These are phyloP conservation scores for Acer saccharum DNA, from an alignment of 345 rosid genomes.

Conservation along the genomic window DNA sequence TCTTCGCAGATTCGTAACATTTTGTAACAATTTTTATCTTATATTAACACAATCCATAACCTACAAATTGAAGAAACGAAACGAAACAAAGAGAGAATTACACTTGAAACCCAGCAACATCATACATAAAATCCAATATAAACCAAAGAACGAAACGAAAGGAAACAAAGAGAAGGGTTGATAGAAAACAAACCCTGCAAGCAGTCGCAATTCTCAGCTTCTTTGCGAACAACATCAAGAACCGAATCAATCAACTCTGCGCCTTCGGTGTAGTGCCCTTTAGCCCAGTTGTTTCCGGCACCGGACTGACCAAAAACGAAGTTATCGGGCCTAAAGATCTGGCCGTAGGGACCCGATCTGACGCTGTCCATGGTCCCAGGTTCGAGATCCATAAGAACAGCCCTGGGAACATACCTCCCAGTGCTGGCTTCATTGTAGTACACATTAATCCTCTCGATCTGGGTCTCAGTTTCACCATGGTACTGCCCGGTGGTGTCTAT, in stretches of 20 bases:
- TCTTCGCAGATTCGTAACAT: no score
- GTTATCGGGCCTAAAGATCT: conserved; percentile 49
- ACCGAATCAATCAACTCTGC: conserved; percentile 46
- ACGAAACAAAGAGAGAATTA: conserved; percentile 20
- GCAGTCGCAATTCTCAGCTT: conserved; percentile 47
- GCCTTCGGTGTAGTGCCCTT: conserved; percentile 47
- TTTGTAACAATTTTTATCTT: no score
- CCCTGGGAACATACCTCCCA: conserved; percentile 41
- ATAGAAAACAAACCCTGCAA: conserved; percentile 31
- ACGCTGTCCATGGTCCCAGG: conserved; percentile 50
- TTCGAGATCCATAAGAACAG: conserved; percentile 48
- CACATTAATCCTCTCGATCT: conserved; percentile 33
- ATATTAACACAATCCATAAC: not conserved
- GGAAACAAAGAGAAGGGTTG: not conserved
- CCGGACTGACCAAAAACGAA: conserved; percentile 52
- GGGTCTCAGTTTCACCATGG: not conserved
- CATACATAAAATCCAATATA: not conserved
- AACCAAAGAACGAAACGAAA: not conserved
- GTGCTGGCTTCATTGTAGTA: conserved; percentile 47
- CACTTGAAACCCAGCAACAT: conserved; percentile 53
- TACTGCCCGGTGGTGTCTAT: conserved; percentile 15
- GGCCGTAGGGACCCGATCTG: conserved; percentile 34
- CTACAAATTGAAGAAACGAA: not conserved
- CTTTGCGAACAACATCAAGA: conserved; percentile 47
- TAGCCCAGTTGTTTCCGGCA: conserved; percentile 55